Base-by-base conservation (phyloP, 805 yeast species). In the Pichia membranifaciens region DNA sequence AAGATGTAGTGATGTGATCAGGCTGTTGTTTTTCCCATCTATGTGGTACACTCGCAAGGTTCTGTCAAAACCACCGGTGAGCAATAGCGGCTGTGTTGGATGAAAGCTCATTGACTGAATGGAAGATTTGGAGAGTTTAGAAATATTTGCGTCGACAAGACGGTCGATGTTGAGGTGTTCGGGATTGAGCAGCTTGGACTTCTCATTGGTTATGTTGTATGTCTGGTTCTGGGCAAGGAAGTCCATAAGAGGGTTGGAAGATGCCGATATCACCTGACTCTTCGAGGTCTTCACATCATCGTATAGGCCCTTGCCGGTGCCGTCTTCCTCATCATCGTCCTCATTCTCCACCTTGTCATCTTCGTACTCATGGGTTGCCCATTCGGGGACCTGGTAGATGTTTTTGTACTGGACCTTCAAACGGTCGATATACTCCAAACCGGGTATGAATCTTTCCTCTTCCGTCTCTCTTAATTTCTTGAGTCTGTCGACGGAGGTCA, bases 1-100 rank as follows among this genome's bases (percentile, higher is more conserved):
- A 47, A 93, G 71, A 64, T 83, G 87, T 51, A 91, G 69, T 38
- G 96, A 82, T 4, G 96, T 84, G 29, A 90, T 95, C 35, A 91
- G 68, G 50, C 79, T 79, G 61, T 93, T 93, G 49, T 67, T 62
- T 58, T 84, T 86, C 15, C 98, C 97, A 63, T 93, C 98, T 43
- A 90, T 79, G 60, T 91, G 95, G 64, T 82, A 93, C 13, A 93
- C 72, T 55, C 99, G 74, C 46, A 93, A 63, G 0, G 96, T 84
- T 55, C 87, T 75, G 64, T 93, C 99, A 62, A 84, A 90, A 20
- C 99, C 99, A 48, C 93, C 95, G 0, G 96, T 86, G 45, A 93
- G 68, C 40, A 91, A 69, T 28, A 93, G 70, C 36, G 99, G 96
- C 56, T 82, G 87, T 7, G 75, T 69, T 9, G 86, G 87, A 64